Base-by-base conservation (phyloP, 257 asterid species). In the Solanum bulbocastanum region DNA sequence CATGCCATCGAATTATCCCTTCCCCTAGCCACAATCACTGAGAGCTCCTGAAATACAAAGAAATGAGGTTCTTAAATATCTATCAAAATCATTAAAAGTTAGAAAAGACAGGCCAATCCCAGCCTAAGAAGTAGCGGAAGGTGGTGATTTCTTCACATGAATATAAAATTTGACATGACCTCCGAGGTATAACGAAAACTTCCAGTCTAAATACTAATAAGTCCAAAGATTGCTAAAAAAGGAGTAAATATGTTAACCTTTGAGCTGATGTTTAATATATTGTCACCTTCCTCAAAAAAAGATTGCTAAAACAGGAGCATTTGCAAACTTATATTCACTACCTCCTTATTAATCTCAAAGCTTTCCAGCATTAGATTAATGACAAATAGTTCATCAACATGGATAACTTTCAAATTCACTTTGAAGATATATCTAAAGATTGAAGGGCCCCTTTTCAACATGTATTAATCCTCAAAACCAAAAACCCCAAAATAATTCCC, bases 21-120 rank as follows among this genome's bases (percentile, higher is more conserved):
- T 87, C 98, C 99, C 92, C 99, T 95, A 22, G 96, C 98, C 89
- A 96, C 98, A 87, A 96, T 91, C 79, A 96, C 98, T 91, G 99
- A 94, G 71, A 96, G 96, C 93, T 96, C 99, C 98, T 96, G 92
- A 84, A 89, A 83, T 39, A 62, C 65, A 84, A 35, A 88, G 86
- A 58, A 76, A 40, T 40, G 87, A 23, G 82, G 79, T 60, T 36
- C 66, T 71, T 30, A 86, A 36, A 44, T 42, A 46, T 44, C 58
- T 23, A 40, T 44, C 69, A 76, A 76, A 40, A n/a, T 40, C 56
- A 3, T 40, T 76, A 76, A 0, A n/a, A n/a, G 65, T 42, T 79
- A 9, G 65, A 78, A 42, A 42, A 44, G 84, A 79, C 84, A 42
- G 65, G 84, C 25, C 60, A 25, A 4, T 79, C 39, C 25, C 39